Evolutionary conservation across 1,139 yeast genomes (phyloP).

Genomic region (Zygosaccharomyces sapae): DNA sequence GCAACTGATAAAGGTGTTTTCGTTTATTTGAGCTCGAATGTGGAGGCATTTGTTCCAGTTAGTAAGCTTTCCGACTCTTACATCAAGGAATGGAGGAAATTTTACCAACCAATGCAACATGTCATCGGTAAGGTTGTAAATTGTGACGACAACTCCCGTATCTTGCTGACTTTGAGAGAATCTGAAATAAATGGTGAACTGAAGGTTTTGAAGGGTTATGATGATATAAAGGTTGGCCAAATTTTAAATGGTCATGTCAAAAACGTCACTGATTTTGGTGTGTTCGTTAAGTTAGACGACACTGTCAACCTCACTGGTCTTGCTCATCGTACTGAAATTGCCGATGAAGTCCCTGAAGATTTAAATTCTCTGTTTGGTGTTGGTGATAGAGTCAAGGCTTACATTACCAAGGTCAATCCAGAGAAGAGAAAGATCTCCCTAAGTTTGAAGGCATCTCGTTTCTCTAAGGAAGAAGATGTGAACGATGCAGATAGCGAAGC

Average conservation of each 20-base stretch:
- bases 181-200: conserved; percentile 72
- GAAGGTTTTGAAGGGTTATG: conserved; percentile 52
- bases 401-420: conserved; percentile 58
- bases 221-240: conserved; percentile 66
- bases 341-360: conserved; percentile 60
- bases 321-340: conserved; percentile 81
- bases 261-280: conserved; percentile 83
- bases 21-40: conserved; percentile 66
- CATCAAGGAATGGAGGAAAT: conserved; percentile 83
- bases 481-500: conserved; percentile 34
- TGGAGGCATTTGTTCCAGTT: conserved; percentile 78
- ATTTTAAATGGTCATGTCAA: conserved; percentile 75
- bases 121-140: conserved; percentile 70
- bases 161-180: conserved; percentile 76
- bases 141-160: conserved; percentile 58
- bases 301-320: conserved; percentile 75
- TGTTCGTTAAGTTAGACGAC: conserved; percentile 75
- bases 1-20: conserved; percentile 76
- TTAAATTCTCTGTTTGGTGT: conserved; percentile 62
- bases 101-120: conserved; percentile 62
- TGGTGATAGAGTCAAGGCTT: conserved; percentile 88
- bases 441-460: conserved; percentile 93
- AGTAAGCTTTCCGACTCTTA: conserved; percentile 77
- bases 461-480: conserved; percentile 43
- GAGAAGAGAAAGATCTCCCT: conserved; percentile 73